Evolutionary conservation across 805 yeast genomes (phyloP).

Genomic region (Kuraishia piskuri): DNA sequence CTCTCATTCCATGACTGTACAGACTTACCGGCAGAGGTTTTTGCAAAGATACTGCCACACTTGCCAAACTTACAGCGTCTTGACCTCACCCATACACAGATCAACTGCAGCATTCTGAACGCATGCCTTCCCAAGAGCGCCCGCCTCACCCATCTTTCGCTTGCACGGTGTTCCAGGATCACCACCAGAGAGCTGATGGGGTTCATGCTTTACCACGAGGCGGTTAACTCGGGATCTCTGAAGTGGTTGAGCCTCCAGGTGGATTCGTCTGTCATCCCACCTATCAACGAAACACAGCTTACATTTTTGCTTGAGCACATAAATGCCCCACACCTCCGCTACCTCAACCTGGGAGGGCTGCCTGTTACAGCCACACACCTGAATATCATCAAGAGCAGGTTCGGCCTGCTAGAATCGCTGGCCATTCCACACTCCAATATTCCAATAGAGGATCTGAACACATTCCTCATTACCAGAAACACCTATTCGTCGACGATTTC

Average conservation of each 20-base stretch:
- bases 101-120: conserved; percentile 53
- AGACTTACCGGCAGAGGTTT: conserved; percentile 51
- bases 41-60: conserved; percentile 49
- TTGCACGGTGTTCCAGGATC: conserved; percentile 56
- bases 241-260: conserved; percentile 46
- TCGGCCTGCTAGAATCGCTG: conserved; percentile 32
- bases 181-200: conserved; percentile 65
- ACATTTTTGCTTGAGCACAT: conserved; percentile 33
- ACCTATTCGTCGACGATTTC: conserved; percentile 2
- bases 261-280: conserved; percentile 44
- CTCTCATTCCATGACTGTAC: conserved; percentile 86
- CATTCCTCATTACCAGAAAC: conserved; percentile 16
- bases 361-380: conserved; percentile 34
- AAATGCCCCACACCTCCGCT: conserved; percentile 33
- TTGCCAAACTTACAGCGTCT: conserved; percentile 51
- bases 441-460: conserved; percentile 27
- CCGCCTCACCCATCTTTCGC: conserved; percentile 64
- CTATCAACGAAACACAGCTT: conserved; percentile 36
- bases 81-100: conserved; percentile 76
- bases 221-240: conserved; percentile 33
- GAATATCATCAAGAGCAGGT: conserved; percentile 27
- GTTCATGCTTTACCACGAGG: conserved; percentile 65
- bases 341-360: conserved; percentile 43
- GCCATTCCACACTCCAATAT: conserved; percentile 31
- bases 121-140: conserved; percentile 45